Evolutionary conservation across 495 filamentous ascomycete species (phyloP).

Genomic region (Xylaria telfairii): DNA sequence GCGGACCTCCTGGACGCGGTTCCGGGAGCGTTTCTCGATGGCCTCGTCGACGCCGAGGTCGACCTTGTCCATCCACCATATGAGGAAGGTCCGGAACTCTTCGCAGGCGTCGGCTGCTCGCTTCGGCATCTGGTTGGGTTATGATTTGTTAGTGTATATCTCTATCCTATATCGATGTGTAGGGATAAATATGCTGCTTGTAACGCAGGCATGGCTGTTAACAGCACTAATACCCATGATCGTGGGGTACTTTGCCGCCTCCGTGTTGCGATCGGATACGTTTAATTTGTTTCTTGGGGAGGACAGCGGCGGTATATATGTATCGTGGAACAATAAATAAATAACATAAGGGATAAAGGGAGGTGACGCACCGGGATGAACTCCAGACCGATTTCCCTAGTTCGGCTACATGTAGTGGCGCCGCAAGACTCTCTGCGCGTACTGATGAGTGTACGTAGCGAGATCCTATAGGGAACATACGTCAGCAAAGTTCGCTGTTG

Average conservation of each 20-base stretch:
- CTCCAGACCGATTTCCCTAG: not conserved
- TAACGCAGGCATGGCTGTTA: too few relatives aligned
- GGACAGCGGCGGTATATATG: too few relatives aligned
- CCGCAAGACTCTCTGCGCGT: conserved; percentile 8
- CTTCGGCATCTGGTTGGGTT: not conserved
- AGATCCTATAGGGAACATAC: conserved; percentile 2
- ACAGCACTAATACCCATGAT: too few relatives aligned
- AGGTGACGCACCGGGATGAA: conserved; percentile 16
- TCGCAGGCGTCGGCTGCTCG: conserved; percentile 9
- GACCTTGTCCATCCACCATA: conserved; percentile 19
- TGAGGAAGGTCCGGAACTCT: not conserved
- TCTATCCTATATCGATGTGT: too few relatives aligned
- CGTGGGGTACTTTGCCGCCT: too few relatives aligned
- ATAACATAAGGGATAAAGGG: not conserved
- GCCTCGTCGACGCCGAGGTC: not conserved
- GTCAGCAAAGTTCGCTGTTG: not conserved
- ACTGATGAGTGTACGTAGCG: not conserved
- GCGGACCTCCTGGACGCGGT: conserved; percentile 13
- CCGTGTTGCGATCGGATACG: not conserved
- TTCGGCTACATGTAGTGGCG: not conserved
- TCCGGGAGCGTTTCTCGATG: not conserved
- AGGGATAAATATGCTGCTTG: too few relatives aligned
- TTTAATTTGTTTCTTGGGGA: too few relatives aligned
- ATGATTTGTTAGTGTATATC: not conserved
- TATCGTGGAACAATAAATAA: not conserved